phyloP scores from a whole-genome alignment of 2,329 filamentous ascomycete genomes.

The Talaromyces albobiverticillius region DNA sequence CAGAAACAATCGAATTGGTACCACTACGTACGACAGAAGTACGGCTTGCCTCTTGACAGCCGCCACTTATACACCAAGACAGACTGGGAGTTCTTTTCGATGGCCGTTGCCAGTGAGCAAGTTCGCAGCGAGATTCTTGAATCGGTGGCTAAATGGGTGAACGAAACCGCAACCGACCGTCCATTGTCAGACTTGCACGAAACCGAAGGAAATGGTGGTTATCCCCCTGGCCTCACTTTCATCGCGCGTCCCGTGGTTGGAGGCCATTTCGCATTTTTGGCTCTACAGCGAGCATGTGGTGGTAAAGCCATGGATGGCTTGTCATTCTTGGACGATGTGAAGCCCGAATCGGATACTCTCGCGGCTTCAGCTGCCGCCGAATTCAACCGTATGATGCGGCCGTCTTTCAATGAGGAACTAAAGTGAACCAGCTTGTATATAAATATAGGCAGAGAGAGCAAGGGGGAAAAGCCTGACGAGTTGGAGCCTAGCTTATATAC shows the following conservation, averaged over 20 bases:
- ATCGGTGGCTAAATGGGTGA: slow-evolving; percentile 75
- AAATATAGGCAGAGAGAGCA: background rate
- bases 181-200: slow-evolving; percentile 81
- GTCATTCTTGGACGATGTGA: slow-evolving; percentile 41
- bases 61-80: slow-evolving; percentile 83
- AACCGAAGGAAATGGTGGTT: slow-evolving; percentile 73
- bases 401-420: slow-evolving; percentile 11
- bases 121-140: slow-evolving; percentile 71
- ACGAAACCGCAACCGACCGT: slow-evolving; percentile 73
- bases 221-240: slow-evolving; percentile 71
- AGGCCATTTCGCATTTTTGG: slow-evolving; percentile 80
- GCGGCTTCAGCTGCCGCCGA: slow-evolving; percentile 25
- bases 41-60: slow-evolving; percentile 77
- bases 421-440: background rate
- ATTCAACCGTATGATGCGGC: slow-evolving; percentile 11
- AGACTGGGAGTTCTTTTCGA: slow-evolving; percentile 89
- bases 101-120: slow-evolving; percentile 68
- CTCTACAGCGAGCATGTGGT: slow-evolving; percentile 75
- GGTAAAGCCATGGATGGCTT: slow-evolving; percentile 63
- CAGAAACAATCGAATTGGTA: slow-evolving; percentile 80
- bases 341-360: slow-evolving; percentile 22
- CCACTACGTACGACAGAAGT: slow-evolving; percentile 71
- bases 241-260: slow-evolving; percentile 81
- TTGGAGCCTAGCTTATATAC: background rate
- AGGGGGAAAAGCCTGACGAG: background rate